phyloP scores from a whole-genome alignment of 192 early-diverging fungal genomes.

The Linnemannia zychae region DNA sequence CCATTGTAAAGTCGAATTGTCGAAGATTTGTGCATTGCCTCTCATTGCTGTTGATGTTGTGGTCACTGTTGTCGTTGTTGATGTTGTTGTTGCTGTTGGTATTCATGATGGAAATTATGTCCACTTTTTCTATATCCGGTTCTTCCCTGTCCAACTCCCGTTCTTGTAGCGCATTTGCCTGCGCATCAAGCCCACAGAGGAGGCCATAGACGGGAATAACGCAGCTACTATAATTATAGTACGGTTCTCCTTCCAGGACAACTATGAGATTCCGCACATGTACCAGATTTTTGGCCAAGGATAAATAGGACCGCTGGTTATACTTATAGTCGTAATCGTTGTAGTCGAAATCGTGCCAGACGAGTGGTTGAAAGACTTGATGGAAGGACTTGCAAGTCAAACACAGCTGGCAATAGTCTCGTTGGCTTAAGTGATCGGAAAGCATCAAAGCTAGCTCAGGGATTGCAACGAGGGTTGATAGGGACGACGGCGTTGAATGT shows the following conservation, averaged over 20 bases:
- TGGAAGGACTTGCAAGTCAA: background rate
- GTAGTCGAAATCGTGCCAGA: background rate
- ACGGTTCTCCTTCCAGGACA: too few relatives aligned
- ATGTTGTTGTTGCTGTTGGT: background rate
- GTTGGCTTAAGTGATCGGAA: background rate
- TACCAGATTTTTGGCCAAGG: too few relatives aligned
- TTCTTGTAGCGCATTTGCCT: too few relatives aligned
- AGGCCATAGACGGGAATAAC: too few relatives aligned
- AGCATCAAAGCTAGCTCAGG: slow-evolving; percentile 1
- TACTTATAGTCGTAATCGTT: background rate
- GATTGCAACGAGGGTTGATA: background rate
- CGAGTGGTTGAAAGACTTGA: slow-evolving; percentile 2
- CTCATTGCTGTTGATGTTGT: background rate
- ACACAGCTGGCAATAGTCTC: background rate
- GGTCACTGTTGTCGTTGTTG: background rate
- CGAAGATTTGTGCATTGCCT: slow-evolving; percentile 1
- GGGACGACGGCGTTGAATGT: background rate
- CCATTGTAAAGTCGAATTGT: background rate
- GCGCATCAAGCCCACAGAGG: too few relatives aligned
- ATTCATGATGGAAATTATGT: background rate
- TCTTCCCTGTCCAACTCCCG: too few relatives aligned
- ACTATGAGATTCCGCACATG: too few relatives aligned
- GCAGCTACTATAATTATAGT: too few relatives aligned
- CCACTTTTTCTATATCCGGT: background rate
- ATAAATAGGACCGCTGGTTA: too few relatives aligned